Evolutionary conservation across 2,329 filamentous ascomycete species (phyloP), one percentile per base, ranked within the genome.

Genomic region (Westerdykella aurantiaca): DNA sequence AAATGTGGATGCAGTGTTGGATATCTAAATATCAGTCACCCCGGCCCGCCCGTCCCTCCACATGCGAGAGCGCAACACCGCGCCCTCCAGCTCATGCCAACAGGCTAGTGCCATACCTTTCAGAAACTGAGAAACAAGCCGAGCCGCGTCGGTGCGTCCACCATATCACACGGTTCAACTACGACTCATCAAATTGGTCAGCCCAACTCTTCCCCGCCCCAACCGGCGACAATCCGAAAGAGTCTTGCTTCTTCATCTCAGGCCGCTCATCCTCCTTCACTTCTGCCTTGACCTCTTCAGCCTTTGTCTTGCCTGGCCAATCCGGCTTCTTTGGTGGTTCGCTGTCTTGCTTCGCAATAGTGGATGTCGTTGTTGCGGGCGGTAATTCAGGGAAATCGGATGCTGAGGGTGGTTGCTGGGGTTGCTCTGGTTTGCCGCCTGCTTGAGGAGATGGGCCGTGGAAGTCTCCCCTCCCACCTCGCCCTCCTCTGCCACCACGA

Each of bases 321-420:
- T 63, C 58, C 33, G 63, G 53, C 37, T 55, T 58, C 42, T 59
- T 59, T 6, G 60, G 59, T 2, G 42, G 45, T 14, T 45, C 45
- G 3, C 29, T 37, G 5, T 38, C 43, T 12, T 49, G 44, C n/a
- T 44, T 17, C 4, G 48, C 35, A 2, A 43, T 34, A 6, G 41
- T 37, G n/a, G n/a, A 18, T 13, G 49, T 38, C 11, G 53, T 31
- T 11, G 53, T 43, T 1, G 53, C 39, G 10, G 56, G 43, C 10
- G 71, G 69, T 13, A 76, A 53, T 10, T 70, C 68, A 5, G 73
- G 73, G 48, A 76, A 76, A 38, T 76, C 72, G 21, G 69, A 61
- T 14, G 61, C 50, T 34, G 60, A 61, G 1, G 72, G 72, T 13
- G 56, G 54, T 38, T 55, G 56, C 38, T 59, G 58, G 11, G 47